These are phyloP conservation scores for Coelastrella sp. DNA, from an alignment of 139 green algal species.

Conservation along the genomic window DNA sequence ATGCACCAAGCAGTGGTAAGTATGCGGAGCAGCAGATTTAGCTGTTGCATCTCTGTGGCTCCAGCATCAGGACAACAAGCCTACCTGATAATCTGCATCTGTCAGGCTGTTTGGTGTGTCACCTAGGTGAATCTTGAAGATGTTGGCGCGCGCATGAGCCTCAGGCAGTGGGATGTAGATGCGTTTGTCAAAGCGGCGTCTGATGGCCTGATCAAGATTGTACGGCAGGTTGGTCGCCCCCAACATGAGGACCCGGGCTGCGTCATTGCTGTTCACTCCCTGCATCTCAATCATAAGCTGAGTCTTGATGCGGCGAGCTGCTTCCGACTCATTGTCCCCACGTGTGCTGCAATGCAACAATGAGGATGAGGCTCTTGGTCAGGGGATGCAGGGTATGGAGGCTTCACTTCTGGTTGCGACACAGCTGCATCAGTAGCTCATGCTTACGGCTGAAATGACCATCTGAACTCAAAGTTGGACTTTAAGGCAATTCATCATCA, in stretches of 20 bases:
- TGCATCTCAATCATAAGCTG: conserved; percentile 84
- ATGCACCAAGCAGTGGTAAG: too few species aligned
- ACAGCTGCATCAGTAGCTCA: too few species aligned
- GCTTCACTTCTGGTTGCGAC: too few species aligned
- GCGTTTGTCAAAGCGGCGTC: conserved; percentile 91
- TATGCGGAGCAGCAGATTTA: too few species aligned
- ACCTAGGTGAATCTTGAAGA: conserved; percentile 97
- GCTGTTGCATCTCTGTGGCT: background rate
- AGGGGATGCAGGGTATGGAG: background rate
- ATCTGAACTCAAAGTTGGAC: too few species aligned
- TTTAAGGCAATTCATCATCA: too few species aligned
- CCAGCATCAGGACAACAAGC: background rate
- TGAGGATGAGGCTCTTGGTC: conserved; percentile 77
- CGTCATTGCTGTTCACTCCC: conserved; percentile 62
- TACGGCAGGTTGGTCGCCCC: conserved; percentile 98
- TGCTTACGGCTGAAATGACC: too few species aligned
- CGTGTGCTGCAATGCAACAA: conserved; percentile 79
- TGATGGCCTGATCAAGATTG: conserved; percentile 89
- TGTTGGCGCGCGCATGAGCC: conserved; percentile 84
- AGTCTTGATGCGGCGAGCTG: conserved; percentile 98
- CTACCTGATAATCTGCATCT: conserved; percentile 73
- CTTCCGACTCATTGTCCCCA: conserved; percentile 95
- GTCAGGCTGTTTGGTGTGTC: conserved; percentile 92
- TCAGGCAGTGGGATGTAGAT: conserved; percentile 99
- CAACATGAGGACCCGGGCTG: conserved; percentile 88